Conservation (phyloP, 495 filamentous ascomycete genomes). For the Hypoxylon subgilvum region DNA sequence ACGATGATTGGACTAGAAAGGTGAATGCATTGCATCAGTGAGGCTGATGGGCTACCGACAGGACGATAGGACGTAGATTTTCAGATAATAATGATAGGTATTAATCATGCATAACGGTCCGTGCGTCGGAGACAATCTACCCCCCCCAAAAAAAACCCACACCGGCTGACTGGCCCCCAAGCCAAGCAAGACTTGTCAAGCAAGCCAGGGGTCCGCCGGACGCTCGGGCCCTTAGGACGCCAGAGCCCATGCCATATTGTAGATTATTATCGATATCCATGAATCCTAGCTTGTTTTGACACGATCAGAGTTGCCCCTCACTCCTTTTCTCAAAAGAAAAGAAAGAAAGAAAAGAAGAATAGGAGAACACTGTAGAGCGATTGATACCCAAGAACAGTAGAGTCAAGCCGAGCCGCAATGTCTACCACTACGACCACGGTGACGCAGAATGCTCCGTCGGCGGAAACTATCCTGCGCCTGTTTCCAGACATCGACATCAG, state of each 20-base stretch:
- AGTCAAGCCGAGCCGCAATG: constrained; percentile 33
- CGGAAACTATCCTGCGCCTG: constrained; percentile 82
- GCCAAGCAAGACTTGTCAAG: too few relatives aligned
- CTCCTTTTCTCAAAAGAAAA: constrained; percentile 3
- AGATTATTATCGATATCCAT: constrained; percentile 22
- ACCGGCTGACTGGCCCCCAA: too few relatives aligned
- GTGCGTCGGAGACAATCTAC: not conserved
- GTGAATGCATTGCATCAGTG: constrained; percentile 16
- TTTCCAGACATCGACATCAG: constrained; percentile 97
- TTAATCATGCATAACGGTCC: not conserved
- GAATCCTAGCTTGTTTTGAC: too few relatives aligned
- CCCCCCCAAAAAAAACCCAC: constrained; percentile 17
- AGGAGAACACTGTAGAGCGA: not conserved
- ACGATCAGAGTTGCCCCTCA: constrained; percentile 7
- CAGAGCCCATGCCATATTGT: too few relatives aligned
- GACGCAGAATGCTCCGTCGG: constrained; percentile 67
- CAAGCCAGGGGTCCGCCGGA: too few relatives aligned
- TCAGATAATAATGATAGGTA: not conserved
- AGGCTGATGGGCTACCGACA: constrained; percentile 29
- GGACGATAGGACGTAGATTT: constrained; percentile 16
- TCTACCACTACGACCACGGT: constrained; percentile 51
- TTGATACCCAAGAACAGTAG: not conserved
- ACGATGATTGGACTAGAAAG: constrained; percentile 2
- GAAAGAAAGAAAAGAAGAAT: not conserved
- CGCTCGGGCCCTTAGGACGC: too few relatives aligned